These are phyloP conservation scores for Boletales sp. DNA, from an alignment of 768 basidiomycete species.

Conservation along the genomic window DNA sequence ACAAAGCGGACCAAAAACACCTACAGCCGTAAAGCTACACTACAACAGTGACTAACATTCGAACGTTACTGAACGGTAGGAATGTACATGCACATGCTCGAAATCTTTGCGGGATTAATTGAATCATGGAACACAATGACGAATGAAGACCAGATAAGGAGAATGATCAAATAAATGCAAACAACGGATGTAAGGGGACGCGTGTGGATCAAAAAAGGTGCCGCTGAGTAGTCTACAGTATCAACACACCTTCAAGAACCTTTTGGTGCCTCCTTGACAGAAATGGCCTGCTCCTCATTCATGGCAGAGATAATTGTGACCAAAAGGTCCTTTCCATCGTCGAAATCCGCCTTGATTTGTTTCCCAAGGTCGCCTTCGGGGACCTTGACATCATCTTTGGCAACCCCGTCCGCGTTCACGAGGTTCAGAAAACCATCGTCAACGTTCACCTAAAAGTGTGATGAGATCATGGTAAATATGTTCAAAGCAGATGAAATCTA, in stretches of 20 bases:
- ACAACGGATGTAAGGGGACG: constrained; percentile 1
- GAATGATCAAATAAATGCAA: constrained; percentile 18
- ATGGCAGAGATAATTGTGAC: constrained; percentile 88
- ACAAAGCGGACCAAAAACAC: background rate
- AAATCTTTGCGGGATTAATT: constrained; percentile 20
- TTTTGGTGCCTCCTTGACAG: constrained; percentile 87
- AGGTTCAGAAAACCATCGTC: constrained; percentile 96
- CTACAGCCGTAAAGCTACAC: constrained; percentile 18
- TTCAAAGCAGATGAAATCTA: constrained; percentile 32
- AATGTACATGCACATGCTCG: constrained; percentile 27
- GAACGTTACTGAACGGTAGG: constrained; percentile 21
- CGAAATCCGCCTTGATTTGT: constrained; percentile 66
- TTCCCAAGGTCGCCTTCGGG: constrained; percentile 83
- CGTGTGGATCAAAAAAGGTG: background rate
- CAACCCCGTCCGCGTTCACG: constrained; percentile 70
- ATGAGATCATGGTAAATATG: constrained; percentile 2
- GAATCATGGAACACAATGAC: constrained; percentile 8
- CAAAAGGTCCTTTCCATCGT: constrained; percentile 82
- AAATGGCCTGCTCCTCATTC: constrained; percentile 90
- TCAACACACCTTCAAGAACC: constrained; percentile 28
- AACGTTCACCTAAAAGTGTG: constrained; percentile 62
- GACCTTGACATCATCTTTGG: constrained; percentile 94
- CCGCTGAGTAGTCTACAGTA: background rate
- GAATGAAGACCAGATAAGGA: constrained; percentile 6
- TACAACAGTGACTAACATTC: constrained; percentile 27